Percentiles rank a stretch among this genome's conserved stretches.
Conservation (phyloP, 2,329 filamentous ascomycete genomes). For the Fusarium staphyleae region DNA sequence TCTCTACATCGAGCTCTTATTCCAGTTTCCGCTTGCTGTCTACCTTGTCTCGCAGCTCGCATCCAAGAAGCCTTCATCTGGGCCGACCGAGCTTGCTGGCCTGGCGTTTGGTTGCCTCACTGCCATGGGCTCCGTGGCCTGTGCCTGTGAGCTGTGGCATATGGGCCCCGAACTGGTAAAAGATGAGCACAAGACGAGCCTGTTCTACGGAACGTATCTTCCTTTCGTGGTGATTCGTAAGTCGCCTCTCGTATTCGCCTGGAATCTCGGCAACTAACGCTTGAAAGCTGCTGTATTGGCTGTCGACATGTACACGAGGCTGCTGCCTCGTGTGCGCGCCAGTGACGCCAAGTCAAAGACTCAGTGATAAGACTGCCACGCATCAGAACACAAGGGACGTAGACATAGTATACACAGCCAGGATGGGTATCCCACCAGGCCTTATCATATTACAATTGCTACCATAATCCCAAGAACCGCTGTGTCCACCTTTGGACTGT, state of each 20-base stretch:
- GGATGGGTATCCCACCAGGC: constrained; percentile 6
- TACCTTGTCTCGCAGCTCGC: constrained; percentile 56
- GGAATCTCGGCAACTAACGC: constrained; percentile 2
- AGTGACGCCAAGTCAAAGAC: constrained; percentile 50
- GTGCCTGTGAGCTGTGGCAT: constrained; percentile 57
- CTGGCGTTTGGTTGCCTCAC: constrained; percentile 61
- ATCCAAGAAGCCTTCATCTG: constrained; percentile 46
- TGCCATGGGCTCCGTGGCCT: constrained; percentile 59
- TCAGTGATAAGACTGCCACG: constrained; percentile 16
- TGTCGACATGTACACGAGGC: constrained; percentile 62
- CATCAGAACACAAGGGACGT: neutral
- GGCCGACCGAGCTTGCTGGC: constrained; percentile 56
- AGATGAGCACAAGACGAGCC: constrained; percentile 52
- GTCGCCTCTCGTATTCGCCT: constrained; percentile 34
- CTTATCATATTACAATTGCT: constrained; percentile 25
- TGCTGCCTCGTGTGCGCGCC: constrained; percentile 53
- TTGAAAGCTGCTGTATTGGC: constrained; percentile 57
- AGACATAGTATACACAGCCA: constrained; percentile 18
- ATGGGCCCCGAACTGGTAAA: constrained; percentile 58
- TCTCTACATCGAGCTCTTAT: constrained; percentile 57
- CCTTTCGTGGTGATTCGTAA: constrained; percentile 62
- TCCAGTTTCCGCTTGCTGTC: constrained; percentile 58
- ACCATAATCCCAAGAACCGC: constrained; percentile 19
- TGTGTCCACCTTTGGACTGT: constrained; percentile 28
- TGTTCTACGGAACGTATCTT: constrained; percentile 59